A percentile compares a stretch with the other conserved stretches of the same genome.
Evolutionary conservation across 306 rosid genomes (phyloP).

Genomic region (Medicago lupulina): DNA sequence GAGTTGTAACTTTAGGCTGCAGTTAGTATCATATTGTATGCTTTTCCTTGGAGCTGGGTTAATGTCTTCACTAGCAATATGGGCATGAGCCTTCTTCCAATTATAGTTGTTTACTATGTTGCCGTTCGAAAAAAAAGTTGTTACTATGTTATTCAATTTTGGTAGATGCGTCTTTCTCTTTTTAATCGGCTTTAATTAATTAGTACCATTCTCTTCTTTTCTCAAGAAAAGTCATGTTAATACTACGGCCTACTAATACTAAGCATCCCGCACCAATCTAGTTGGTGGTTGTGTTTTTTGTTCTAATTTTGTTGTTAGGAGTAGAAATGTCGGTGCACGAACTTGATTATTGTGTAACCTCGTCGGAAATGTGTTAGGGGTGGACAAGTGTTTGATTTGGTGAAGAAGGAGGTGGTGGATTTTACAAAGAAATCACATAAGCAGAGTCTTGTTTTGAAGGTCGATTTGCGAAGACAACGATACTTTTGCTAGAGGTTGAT

Average conservation of each 20-base stretch:
- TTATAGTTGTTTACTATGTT: neutral
- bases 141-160: neutral
- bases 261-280: neutral
- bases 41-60: constrained; percentile 95
- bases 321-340: neutral
- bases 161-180: neutral
- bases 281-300: neutral
- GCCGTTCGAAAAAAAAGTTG: neutral
- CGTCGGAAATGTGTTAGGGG: neutral
- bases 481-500: too few relatives aligned
- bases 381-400: neutral
- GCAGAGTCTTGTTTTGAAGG: neutral
- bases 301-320: neutral
- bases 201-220: neutral
- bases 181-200: neutral
- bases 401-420: neutral
- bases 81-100: constrained; percentile 61
- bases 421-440: neutral
- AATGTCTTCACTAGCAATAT: constrained; percentile 88
- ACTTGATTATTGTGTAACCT: neutral
- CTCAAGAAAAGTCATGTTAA: neutral
- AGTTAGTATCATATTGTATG: constrained; percentile 72
- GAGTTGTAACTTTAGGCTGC: constrained; percentile 95
- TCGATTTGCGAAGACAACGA: neutral
- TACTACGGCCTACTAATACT: too few relatives aligned